These are phyloP conservation scores for Apiospora malaysiana DNA, from an alignment of 2,329 filamentous ascomycete species.

Conservation along the genomic window DNA sequence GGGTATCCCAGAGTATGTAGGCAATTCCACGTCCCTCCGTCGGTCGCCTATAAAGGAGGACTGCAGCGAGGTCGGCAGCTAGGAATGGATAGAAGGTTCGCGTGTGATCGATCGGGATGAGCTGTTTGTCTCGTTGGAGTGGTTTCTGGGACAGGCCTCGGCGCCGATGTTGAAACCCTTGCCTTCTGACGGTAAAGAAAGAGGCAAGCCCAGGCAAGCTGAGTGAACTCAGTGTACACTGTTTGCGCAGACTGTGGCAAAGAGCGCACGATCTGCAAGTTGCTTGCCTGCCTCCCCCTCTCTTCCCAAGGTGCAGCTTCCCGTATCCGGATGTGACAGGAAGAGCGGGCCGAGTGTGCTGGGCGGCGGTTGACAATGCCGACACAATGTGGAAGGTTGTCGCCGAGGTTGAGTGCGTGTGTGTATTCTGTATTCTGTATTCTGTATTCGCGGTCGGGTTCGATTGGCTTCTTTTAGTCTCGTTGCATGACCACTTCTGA, in stretches of 20 bases:
- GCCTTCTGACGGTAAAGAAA: background rate
- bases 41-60: background rate
- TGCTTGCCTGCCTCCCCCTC: constrained; percentile 10
- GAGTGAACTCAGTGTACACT: background rate
- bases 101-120: background rate
- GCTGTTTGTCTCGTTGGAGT: background rate
- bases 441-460: background rate
- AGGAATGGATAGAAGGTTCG: background rate
- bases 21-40: background rate
- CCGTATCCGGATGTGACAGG: constrained; percentile 14
- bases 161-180: background rate
- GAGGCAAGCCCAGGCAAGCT: constrained; percentile 2
- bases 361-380: background rate
- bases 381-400: background rate
- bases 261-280: background rate
- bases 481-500: background rate
- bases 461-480: background rate
- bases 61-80: background rate
- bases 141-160: background rate
- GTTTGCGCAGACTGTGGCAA: background rate
- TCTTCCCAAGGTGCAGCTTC: constrained; percentile 12
- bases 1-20: background rate
- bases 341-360: constrained; percentile 16
- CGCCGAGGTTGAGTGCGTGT: background rate
- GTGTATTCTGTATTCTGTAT: no score